Conservation (phyloP, 192 early-diverging fungal genomes). For the Backusella liffmaniae region DNA sequence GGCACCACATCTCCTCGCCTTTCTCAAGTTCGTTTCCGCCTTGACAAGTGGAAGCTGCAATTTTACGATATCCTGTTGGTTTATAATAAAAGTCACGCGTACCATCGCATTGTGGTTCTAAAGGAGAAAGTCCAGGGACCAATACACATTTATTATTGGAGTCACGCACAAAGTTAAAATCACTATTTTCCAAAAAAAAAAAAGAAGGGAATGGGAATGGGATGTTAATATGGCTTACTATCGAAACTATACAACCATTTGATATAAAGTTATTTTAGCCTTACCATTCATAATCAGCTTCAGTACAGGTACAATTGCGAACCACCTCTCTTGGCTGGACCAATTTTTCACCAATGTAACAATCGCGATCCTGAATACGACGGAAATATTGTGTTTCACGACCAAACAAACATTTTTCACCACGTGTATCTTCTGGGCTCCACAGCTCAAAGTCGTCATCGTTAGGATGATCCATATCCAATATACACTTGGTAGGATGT, state of each 20-base stretch:
- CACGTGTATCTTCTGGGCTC: conserved; percentile 50
- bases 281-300: conserved; percentile 83
- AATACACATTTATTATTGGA: conserved; percentile 61
- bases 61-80: conserved; percentile 82
- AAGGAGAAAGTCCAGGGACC: conserved; percentile 54
- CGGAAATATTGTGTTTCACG: conserved; percentile 68
- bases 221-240: background rate
- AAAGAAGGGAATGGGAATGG: background rate
- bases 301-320: conserved; percentile 72
- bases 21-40: conserved; percentile 54
- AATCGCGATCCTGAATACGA: conserved; percentile 61
- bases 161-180: conserved; percentile 78
- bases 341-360: conserved; percentile 75
- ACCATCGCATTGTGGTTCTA: conserved; percentile 53
- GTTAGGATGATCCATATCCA: conserved; percentile 40
- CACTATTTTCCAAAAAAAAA: conserved; percentile 32
- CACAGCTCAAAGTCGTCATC: conserved; percentile 74
- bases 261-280: background rate
- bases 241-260: background rate
- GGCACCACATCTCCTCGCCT: conserved; percentile 66
- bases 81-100: conserved; percentile 64
- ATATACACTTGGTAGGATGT: conserved; percentile 35
- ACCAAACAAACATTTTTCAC: conserved; percentile 64
- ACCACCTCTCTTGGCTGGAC: conserved; percentile 52
- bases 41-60: conserved; percentile 79